Conservation (phyloP, 345 rosid species). For the Kernera saxatilis region DNA sequence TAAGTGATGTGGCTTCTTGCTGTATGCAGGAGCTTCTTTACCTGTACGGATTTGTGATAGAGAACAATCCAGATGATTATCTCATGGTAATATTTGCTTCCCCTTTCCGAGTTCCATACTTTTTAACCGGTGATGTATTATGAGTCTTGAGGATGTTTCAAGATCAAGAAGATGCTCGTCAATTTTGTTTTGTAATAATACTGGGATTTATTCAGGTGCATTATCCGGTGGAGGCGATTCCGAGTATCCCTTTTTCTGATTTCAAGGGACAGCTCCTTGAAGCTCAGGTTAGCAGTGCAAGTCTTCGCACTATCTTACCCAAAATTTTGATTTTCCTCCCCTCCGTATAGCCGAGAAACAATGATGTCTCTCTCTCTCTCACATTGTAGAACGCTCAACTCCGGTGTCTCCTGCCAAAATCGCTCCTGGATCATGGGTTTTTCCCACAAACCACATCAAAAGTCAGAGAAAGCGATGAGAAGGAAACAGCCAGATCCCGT, state of each 20-base stretch:
- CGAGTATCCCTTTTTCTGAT: conserved; percentile 55
- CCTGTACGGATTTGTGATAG: conserved; percentile 88
- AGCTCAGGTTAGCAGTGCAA: conserved; percentile 57
- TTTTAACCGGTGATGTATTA: background rate
- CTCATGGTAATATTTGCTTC: conserved; percentile 57
- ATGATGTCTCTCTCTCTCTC: no score
- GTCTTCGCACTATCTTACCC: background rate
- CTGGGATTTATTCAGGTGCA: conserved; percentile 49
- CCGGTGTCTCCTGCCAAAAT: conserved; percentile 76
- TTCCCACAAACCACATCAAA: conserved; percentile 41
- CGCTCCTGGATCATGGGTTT: conserved; percentile 58
- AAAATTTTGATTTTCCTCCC: background rate
- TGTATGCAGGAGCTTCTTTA: conserved; percentile 75
- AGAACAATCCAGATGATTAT: conserved; percentile 82
- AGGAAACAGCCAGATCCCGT: conserved; percentile 25
- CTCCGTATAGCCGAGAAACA: no score
- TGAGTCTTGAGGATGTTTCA: background rate
- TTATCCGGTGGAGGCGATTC: conserved; percentile 87
- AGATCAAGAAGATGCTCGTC: conserved; percentile 6
- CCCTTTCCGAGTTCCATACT: background rate
- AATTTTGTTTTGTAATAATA: conserved; percentile 8
- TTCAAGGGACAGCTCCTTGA: conserved; percentile 78
- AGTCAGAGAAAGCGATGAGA: conserved; percentile 22
- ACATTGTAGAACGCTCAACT: conserved; percentile 73
- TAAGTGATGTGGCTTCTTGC: conserved; percentile 5